Conservation (phyloP, 2,329 filamentous ascomycete species). For the Pseudopithomyces chartarum region DNA sequence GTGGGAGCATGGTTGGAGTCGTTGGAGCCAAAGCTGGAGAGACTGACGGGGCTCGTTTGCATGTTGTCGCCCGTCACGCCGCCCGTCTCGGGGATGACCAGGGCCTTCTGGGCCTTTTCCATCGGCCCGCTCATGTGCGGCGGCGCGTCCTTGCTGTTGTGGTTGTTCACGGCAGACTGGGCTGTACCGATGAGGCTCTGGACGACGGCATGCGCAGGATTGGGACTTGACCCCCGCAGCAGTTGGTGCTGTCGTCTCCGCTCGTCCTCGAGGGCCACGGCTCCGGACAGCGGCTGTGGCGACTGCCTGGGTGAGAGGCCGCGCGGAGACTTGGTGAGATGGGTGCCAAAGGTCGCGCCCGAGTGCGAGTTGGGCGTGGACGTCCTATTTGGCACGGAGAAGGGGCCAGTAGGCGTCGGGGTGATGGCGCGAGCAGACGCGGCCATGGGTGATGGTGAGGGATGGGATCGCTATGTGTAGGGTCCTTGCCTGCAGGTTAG, state of each 20-base stretch:
- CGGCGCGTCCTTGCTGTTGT: constrained; percentile 48
- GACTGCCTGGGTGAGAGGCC: constrained; percentile 48
- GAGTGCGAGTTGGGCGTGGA: constrained; percentile 44
- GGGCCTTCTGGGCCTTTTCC: constrained; percentile 53
- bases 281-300: constrained; percentile 52
- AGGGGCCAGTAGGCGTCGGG: constrained; percentile 48
- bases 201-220: constrained; percentile 52
- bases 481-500: constrained; percentile 20
- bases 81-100: constrained; percentile 53
- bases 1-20: constrained; percentile 54
- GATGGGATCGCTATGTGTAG: constrained; percentile 1
- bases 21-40: constrained; percentile 59
- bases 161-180: constrained; percentile 48
- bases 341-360: constrained; percentile 40
- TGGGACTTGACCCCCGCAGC: constrained; percentile 53
- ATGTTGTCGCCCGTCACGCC: constrained; percentile 49
- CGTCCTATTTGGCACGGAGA: constrained; percentile 45
- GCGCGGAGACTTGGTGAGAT: constrained; percentile 50
- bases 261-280: constrained; percentile 55
- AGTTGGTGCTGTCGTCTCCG: constrained; percentile 49
- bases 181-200: constrained; percentile 50
- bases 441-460: constrained; percentile 44
- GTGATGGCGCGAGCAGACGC: constrained; percentile 51
- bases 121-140: constrained; percentile 56
- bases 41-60: constrained; percentile 59